phyloP scores from a whole-genome alignment of 176 grass and related monocot species.

The Juncus effusus region DNA sequence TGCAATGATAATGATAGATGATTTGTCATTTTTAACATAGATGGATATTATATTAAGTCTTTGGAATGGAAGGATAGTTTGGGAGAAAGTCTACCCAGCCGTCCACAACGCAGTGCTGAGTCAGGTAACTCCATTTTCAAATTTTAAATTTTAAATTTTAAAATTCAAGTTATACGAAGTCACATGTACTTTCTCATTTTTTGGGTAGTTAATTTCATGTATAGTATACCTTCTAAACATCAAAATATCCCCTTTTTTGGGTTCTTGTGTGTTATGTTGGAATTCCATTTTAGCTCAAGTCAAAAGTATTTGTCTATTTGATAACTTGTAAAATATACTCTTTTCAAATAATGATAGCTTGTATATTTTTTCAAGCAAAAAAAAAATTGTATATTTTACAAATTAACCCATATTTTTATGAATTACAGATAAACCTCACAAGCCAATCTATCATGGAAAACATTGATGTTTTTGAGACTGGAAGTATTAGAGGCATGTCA shows the following conservation, averaged over 20 bases:
- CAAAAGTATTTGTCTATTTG: no score
- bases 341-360: no score
- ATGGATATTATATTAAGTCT: slow-evolving; percentile 92
- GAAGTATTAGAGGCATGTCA: slow-evolving; percentile 45
- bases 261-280: no score
- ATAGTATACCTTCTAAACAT: no score
- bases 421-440: slow-evolving; percentile 60
- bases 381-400: not conserved
- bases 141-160: no score
- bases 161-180: no score
- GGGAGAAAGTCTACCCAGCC: slow-evolving; percentile 90
- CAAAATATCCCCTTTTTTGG: no score
- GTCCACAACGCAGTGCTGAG: slow-evolving; percentile 83
- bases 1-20: slow-evolving; percentile 25
- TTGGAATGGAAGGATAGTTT: slow-evolving; percentile 84
- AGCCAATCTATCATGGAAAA: slow-evolving; percentile 47
- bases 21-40: slow-evolving; percentile 35
- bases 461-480: slow-evolving; percentile 64
- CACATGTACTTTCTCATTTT: no score
- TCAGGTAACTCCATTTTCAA: slow-evolving; percentile 47
- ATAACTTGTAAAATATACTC: no score
- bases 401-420: slow-evolving; percentile 5
- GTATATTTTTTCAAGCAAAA: not conserved
- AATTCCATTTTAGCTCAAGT: no score
- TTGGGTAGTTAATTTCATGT: no score